phyloP scores from a whole-genome alignment of 495 filamentous ascomycete species.

The Pseudevernia furfuracea region DNA sequence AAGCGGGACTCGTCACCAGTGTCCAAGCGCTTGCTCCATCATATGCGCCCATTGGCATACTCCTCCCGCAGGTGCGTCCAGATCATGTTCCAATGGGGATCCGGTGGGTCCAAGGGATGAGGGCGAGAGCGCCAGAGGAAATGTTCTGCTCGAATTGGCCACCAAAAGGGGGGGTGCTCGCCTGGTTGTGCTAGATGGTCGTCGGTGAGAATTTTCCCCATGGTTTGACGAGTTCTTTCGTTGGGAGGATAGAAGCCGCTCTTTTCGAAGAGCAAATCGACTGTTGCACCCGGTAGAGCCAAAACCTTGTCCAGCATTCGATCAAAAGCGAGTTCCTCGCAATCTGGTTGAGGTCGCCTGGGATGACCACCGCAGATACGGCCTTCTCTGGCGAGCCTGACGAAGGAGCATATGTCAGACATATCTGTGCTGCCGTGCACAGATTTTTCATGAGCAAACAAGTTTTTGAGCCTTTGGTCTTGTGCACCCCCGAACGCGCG shows the following conservation, averaged over 20 bases:
- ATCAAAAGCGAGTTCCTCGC: neutral
- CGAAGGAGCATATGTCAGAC: neutral
- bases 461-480: neutral
- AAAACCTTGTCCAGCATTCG: neutral
- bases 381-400: neutral
- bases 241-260: neutral
- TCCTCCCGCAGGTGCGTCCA: neutral
- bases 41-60: neutral
- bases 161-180: neutral
- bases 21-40: neutral
- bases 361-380: neutral
- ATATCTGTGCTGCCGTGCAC: neutral
- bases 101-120: neutral
- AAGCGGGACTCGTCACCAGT: neutral
- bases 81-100: neutral
- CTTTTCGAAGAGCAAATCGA: neutral
- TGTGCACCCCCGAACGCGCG: rapidly evolving
- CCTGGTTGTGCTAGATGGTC: neutral
- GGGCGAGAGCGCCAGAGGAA: neutral
- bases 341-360: too few species aligned
- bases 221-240: neutral
- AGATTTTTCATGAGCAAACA: neutral
- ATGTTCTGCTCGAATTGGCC: neutral
- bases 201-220: neutral
- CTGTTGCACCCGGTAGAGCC: neutral